A percentile compares a stretch with the other conserved stretches of the same genome.
phyloP scores from a whole-genome alignment of 2,329 filamentous ascomycete species.

The Neocucurbitaria cava region DNA sequence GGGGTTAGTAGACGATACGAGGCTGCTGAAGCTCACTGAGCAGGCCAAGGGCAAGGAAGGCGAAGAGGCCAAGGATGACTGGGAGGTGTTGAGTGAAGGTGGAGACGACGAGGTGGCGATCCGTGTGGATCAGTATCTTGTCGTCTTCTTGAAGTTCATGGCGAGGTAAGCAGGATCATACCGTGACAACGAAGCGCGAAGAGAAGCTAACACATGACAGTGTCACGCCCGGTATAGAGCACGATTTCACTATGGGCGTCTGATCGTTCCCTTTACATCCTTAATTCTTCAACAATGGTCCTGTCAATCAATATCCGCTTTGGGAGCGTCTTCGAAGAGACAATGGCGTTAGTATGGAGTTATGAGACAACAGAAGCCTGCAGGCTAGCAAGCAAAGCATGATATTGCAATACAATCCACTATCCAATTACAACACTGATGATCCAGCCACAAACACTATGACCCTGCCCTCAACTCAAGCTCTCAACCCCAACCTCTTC shows the following conservation, averaged over 20 bases:
- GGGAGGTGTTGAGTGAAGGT: constrained; percentile 65
- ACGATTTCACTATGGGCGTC: constrained; percentile 96
- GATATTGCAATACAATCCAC: background rate
- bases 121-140: constrained; percentile 85
- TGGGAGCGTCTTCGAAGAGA: background rate
- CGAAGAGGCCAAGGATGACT: constrained; percentile 59
- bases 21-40: constrained; percentile 65
- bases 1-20: constrained; percentile 82
- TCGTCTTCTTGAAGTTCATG: constrained; percentile 84
- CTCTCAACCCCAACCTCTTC: constrained; percentile 18
- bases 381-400: background rate
- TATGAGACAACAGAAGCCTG: background rate
- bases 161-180: constrained; percentile 46
- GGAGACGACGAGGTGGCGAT: constrained; percentile 80
- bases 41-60: constrained; percentile 53
- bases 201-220: constrained; percentile 67
- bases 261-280: too few species aligned
- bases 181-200: constrained; percentile 63
- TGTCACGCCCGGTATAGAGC: constrained; percentile 95
- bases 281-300: too few species aligned
- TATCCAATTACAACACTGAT: background rate
- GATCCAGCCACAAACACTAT: too few species aligned
- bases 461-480: background rate
- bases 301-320: too few species aligned
- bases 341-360: background rate